Conservation (phyloP, 768 basidiomycete genomes). For the Suillus paluster region DNA sequence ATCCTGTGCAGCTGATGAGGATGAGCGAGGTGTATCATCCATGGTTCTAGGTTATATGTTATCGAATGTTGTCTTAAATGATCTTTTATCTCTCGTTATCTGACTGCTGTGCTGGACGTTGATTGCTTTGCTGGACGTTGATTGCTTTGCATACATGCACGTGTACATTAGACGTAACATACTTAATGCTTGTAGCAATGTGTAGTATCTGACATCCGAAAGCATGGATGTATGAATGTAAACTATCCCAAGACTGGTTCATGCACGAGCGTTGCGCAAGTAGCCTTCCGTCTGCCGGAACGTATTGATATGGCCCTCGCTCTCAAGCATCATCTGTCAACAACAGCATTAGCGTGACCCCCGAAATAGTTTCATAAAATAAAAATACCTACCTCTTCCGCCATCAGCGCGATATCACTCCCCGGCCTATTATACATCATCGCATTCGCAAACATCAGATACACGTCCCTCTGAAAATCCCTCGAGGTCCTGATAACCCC, state of each 20-base stretch:
- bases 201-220: background rate
- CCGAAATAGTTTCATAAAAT: background rate
- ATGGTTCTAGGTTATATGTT: slow-evolving; percentile 64
- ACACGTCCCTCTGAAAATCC: slow-evolving; percentile 90
- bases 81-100: background rate
- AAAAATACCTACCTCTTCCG: slow-evolving; percentile 75
- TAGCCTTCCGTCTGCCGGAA: slow-evolving; percentile 82
- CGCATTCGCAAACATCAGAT: slow-evolving; percentile 95
- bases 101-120: background rate
- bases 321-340: slow-evolving; percentile 74
- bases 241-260: background rate
- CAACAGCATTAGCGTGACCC: slow-evolving; percentile 6
- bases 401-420: slow-evolving; percentile 88
- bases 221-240: background rate
- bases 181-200: background rate
- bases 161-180: slow-evolving; percentile 3
- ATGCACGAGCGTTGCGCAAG: slow-evolving; percentile 47
- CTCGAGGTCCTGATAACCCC: slow-evolving; percentile 78
- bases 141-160: slow-evolving; percentile 4
- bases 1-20: slow-evolving; percentile 81
- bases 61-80: background rate
- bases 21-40: slow-evolving; percentile 87
- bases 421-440: slow-evolving; percentile 95
- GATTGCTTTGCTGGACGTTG: background rate
- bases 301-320: slow-evolving; percentile 65